Percentiles rank a stretch among this genome's conserved stretches.
Conservation (phyloP, 441 rosid genomes). For the Viola pubescens region DNA sequence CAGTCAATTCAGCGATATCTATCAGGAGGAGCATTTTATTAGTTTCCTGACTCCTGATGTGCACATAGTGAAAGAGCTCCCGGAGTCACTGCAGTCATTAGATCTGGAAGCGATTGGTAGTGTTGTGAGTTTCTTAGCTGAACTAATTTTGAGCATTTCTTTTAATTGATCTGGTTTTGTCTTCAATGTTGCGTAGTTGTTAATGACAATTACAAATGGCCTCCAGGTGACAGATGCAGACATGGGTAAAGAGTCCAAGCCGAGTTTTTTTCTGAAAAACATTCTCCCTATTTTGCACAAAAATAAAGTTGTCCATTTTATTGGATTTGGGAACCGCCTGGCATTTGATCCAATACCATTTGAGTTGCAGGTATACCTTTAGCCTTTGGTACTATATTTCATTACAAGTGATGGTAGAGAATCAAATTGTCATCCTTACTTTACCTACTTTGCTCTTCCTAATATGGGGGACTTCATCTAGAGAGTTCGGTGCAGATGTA, state of each 20-base stretch:
- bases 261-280: slow-evolving; percentile 70
- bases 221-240: slow-evolving; percentile 71
- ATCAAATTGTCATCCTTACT: slow-evolving; percentile 9
- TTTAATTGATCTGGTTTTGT: slow-evolving; percentile 6
- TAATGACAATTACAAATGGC: slow-evolving; percentile 20
- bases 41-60: slow-evolving; percentile 72
- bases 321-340: slow-evolving; percentile 92
- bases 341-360: slow-evolving; percentile 92
- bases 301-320: slow-evolving; percentile 75
- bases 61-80: slow-evolving; percentile 75
- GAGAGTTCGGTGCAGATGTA: slow-evolving; percentile 99
- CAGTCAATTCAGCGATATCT: slow-evolving; percentile 89
- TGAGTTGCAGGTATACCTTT: slow-evolving; percentile 67
- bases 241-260: slow-evolving; percentile 75
- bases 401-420: slow-evolving; percentile 8
- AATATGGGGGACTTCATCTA: slow-evolving; percentile 51
- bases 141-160: not conserved
- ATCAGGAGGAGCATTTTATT: slow-evolving; percentile 84
- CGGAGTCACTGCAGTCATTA: slow-evolving; percentile 65
- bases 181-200: not conserved
- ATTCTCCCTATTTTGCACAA: slow-evolving; percentile 73
- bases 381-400: slow-evolving; percentile 15
- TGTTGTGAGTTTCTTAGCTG: slow-evolving; percentile 49
- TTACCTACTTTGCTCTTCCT: slow-evolving; percentile 25
- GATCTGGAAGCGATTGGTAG: slow-evolving; percentile 91